A percentile compares a stretch with the other conserved stretches of the same genome.
Conservation (phyloP, 2,329 filamentous ascomycete species). For the Escovopsis sp. region DNA sequence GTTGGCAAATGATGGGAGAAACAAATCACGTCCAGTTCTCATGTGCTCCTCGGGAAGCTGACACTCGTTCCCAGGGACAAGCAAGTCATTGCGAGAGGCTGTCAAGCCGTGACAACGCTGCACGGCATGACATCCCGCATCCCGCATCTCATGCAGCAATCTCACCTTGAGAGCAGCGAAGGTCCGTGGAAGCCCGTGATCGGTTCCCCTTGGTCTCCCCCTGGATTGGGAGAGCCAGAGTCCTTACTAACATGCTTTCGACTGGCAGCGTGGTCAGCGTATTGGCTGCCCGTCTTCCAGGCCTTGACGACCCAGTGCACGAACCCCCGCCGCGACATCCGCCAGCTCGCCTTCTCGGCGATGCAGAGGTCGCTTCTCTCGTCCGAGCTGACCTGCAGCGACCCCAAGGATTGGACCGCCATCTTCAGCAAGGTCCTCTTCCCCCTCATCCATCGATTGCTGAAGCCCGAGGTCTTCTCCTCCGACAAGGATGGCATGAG, state of each 20-base stretch:
- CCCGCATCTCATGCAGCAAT: constrained; percentile 77
- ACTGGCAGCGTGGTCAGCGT: constrained; percentile 84
- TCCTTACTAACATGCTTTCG: constrained; percentile 5
- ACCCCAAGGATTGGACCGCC: constrained; percentile 83
- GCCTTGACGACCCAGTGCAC: constrained; percentile 80
- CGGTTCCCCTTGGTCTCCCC: neutral
- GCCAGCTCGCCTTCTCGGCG: constrained; percentile 73
- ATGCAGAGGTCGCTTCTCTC: constrained; percentile 78
- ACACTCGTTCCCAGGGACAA: constrained; percentile 12
- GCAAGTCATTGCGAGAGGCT: constrained; percentile 56
- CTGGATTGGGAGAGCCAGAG: no score
- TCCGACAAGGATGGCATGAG: constrained; percentile 87
- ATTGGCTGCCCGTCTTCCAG: constrained; percentile 91
- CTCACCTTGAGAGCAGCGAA: constrained; percentile 76
- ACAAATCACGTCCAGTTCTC: neutral
- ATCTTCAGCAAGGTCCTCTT: constrained; percentile 93
- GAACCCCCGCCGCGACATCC: constrained; percentile 85
- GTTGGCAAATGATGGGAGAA: no score
- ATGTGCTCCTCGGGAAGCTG: neutral
- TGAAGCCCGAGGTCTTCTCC: constrained; percentile 91
- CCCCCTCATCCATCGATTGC: constrained; percentile 68
- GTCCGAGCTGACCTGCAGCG: constrained; percentile 64
- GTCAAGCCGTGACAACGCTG: constrained; percentile 67
- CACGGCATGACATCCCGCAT: constrained; percentile 70
- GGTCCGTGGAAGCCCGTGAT: constrained; percentile 29